Evolutionary conservation across 164 flowering plant species (phyloP), one percentile per base, ranked within the genome.

Genomic region (Vitis cinerea): DNA sequence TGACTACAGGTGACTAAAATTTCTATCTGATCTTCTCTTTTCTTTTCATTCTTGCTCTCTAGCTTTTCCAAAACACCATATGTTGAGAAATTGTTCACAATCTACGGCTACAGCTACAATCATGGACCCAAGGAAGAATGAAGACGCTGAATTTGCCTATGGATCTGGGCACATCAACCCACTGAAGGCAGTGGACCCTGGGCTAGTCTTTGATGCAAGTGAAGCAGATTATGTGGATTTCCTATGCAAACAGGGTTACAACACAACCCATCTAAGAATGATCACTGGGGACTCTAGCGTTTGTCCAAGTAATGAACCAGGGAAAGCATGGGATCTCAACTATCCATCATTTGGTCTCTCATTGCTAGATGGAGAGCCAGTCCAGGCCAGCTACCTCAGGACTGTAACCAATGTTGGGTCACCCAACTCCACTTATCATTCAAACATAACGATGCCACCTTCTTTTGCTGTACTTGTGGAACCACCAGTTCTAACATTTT

Each of bases 151-250:
- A 60, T 78, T 78, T 44, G 72, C 78, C 8, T 74, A 78, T 37
- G 75, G 81, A 11, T 71, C 81, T 8, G 77, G 81, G 19, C 78
- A 74, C 59, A 56, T 78, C 31, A 71, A 78, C 72, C 81, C 77
- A 23, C 2, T 19, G 16, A 68, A 55, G 29, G 77, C 77, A 51
- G 64, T 68, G 14, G 19, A 78, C 9, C 77, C 77, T 59, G 77
- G 81, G 19, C 67, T 78, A 16, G 70, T 78, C 30, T 77, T 77
- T n/a, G 61, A 78, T 29, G 75, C 77, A 54, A 53, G 61, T 23
- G 72, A 63, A 12, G 44, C 27, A 53, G 77, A 74, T 51, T 78
- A 74, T 52, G 48, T 71, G 6, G 44, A 71, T 29, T 78, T 74
- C 58, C 51, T 71, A 9, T 71, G 68, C 74, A 58, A 71, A 51